A percentile compares a stretch with the other conserved stretches of the same genome.
Conservation (phyloP, 1,139 yeast genomes). For the Sugiyamaella grinbergsii region DNA sequence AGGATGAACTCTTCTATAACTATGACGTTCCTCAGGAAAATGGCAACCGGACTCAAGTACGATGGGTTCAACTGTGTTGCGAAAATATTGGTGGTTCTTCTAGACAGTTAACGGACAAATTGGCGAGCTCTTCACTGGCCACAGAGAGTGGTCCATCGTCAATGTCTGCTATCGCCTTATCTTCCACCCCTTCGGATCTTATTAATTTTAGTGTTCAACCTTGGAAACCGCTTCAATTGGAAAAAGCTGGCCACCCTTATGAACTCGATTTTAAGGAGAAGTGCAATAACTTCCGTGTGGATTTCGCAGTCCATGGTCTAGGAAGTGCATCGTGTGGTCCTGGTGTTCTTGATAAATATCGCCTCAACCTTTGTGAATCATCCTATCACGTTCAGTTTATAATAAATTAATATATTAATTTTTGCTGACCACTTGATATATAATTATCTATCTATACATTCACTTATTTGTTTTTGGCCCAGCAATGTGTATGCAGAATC, state of each 20-base stretch:
- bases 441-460: too few species aligned
- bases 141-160: conserved; percentile 24
- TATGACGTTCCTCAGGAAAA: conserved; percentile 47
- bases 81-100: neutral
- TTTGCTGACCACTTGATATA: neutral
- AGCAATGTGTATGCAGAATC: conserved; percentile 2
- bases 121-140: conserved; percentile 13
- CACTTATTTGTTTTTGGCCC: neutral
- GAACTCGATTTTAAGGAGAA: conserved; percentile 32
- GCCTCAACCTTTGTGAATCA: conserved; percentile 26
- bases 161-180: conserved; percentile 10
- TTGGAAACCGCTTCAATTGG: conserved; percentile 34
- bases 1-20: conserved; percentile 32
- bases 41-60: conserved; percentile 43
- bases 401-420: conserved; percentile 5
- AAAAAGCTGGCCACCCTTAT: conserved; percentile 42
- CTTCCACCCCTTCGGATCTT: conserved; percentile 5
- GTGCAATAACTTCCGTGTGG: conserved; percentile 38
- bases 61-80: conserved; percentile 35
- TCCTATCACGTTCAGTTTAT: conserved; percentile 18
- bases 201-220: conserved; percentile 34
- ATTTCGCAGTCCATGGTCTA: conserved; percentile 44
- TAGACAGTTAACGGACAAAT: neutral
- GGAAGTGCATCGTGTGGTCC: conserved; percentile 47
- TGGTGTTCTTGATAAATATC: conserved; percentile 35